A percentile compares a stretch with the other conserved stretches of the same genome.
Evolutionary conservation across 192 early-diverging fungal species (phyloP).

Genomic region (Bifiguratus adelaidae): DNA sequence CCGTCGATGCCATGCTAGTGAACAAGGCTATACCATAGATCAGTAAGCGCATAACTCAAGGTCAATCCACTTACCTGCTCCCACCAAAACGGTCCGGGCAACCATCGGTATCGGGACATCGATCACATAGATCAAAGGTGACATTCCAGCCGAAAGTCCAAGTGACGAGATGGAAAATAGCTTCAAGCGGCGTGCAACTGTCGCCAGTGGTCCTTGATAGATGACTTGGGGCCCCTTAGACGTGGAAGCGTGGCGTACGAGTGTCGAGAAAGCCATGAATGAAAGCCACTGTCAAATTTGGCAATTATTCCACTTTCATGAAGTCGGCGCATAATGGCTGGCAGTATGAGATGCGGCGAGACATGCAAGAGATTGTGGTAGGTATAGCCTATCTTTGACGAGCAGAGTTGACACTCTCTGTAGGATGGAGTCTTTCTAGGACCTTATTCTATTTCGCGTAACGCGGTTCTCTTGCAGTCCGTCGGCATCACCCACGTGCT

Average conservation of each 20-base stretch:
- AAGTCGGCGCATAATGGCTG: slow-evolving; percentile 22
- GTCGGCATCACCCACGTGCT: slow-evolving; percentile 68
- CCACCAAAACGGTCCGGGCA: slow-evolving; percentile 30
- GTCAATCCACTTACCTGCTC: slow-evolving; percentile 21
- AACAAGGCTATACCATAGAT: slow-evolving; percentile 27
- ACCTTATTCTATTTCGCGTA: slow-evolving; percentile 60
- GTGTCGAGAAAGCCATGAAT: background rate
- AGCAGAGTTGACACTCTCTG: background rate
- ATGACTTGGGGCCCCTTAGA: too few species aligned
- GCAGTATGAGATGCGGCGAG: slow-evolving; percentile 71
- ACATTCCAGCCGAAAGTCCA: slow-evolving; percentile 30
- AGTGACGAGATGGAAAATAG: slow-evolving; percentile 42
- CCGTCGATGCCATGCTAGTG: slow-evolving; percentile 45
- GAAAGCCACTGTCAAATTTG: slow-evolving; percentile 7
- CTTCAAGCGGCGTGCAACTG: slow-evolving; percentile 38
- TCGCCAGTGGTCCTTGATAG: slow-evolving; percentile 38
- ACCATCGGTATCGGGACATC: slow-evolving; percentile 35
- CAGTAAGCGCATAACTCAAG: background rate
- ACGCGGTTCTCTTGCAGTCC: slow-evolving; percentile 37
- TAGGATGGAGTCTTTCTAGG: slow-evolving; percentile 62
- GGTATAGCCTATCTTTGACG: slow-evolving; percentile 1
- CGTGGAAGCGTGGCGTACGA: too few species aligned
- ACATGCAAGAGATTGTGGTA: slow-evolving; percentile 69
- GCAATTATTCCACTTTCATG: slow-evolving; percentile 14
- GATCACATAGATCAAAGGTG: slow-evolving; percentile 37